Conservation (phyloP, 2,329 filamentous ascomycete genomes). For the Byssothecium circinans region DNA sequence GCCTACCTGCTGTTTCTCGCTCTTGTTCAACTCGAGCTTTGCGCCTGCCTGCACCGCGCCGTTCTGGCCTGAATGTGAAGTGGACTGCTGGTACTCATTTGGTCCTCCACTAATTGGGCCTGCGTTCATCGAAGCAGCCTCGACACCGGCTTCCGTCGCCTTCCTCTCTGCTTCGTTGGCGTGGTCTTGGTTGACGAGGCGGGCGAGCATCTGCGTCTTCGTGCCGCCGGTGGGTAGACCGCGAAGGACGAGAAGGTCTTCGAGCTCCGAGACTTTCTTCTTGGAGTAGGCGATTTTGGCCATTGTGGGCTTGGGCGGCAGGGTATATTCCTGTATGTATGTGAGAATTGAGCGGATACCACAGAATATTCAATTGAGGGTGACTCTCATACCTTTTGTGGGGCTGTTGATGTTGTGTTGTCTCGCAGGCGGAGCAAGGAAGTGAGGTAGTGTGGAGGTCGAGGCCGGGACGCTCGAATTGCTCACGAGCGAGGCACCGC, state of each 20-base stretch:
- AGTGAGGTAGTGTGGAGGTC: background rate
- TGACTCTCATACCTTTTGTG: background rate
- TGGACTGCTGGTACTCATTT: background rate
- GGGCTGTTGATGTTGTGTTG: too few species aligned
- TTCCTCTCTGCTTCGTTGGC: background rate
- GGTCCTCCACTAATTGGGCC: background rate
- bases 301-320: background rate
- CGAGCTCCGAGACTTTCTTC: slow-evolving; percentile 76
- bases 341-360: too few species aligned
- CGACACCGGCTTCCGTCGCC: background rate
- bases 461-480: background rate
- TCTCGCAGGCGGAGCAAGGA: background rate
- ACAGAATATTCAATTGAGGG: too few species aligned
- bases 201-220: slow-evolving; percentile 6
- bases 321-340: too few species aligned
- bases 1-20: background rate
- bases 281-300: slow-evolving; percentile 61
- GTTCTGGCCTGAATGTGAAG: background rate
- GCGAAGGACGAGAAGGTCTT: slow-evolving; percentile 71
- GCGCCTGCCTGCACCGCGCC: background rate
- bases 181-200: slow-evolving; percentile 7
- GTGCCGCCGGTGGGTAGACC: slow-evolving; percentile 49
- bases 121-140: background rate
- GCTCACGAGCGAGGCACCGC: background rate
- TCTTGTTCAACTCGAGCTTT: background rate